Percentiles rank a stretch among this genome's conserved stretches.
Conservation (phyloP, 192 early-diverging fungal species). For the Coemansia sp. region DNA sequence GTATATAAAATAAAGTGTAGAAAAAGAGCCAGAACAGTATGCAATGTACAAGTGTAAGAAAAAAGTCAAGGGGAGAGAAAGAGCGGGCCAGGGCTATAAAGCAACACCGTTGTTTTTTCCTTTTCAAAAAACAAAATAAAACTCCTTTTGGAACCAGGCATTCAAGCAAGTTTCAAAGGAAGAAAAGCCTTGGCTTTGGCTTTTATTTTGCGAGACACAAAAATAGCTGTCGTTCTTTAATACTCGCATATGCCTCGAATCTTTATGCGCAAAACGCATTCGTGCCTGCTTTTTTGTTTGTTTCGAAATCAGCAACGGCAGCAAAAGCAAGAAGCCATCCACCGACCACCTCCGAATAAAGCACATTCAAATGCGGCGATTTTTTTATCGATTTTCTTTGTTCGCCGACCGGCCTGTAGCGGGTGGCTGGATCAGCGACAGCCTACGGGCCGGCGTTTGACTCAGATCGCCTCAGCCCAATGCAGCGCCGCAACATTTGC, state of each 20-base stretch:
- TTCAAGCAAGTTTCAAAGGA: neutral
- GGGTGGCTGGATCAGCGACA: neutral
- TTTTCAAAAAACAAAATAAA: constrained; percentile 8
- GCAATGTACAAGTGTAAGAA: neutral
- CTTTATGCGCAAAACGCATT: too few species aligned
- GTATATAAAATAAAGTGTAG: constrained; percentile 5
- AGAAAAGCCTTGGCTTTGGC: too few species aligned
- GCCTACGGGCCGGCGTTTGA: neutral
- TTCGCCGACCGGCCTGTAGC: neutral
- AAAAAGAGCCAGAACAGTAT: neutral
- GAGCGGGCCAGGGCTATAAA: neutral
- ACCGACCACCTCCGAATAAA: too few species aligned
- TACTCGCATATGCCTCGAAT: too few species aligned
- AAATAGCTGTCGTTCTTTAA: too few species aligned
- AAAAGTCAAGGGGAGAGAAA: neutral
- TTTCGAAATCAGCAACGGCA: too few species aligned
- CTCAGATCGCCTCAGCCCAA: neutral
- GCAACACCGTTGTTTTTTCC: neutral
- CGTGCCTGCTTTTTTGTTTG: too few species aligned
- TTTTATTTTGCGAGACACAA: too few species aligned
- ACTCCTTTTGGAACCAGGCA: neutral
- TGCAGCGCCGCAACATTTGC: too few species aligned
- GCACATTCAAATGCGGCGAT: neutral
- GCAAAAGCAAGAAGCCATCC: too few species aligned
- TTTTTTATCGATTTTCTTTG: neutral